Evolutionary conservation across 2,329 filamentous ascomycete genomes (phyloP), one percentile per base, ranked within the genome.

Genomic region (Stachybotrys echinatus): DNA sequence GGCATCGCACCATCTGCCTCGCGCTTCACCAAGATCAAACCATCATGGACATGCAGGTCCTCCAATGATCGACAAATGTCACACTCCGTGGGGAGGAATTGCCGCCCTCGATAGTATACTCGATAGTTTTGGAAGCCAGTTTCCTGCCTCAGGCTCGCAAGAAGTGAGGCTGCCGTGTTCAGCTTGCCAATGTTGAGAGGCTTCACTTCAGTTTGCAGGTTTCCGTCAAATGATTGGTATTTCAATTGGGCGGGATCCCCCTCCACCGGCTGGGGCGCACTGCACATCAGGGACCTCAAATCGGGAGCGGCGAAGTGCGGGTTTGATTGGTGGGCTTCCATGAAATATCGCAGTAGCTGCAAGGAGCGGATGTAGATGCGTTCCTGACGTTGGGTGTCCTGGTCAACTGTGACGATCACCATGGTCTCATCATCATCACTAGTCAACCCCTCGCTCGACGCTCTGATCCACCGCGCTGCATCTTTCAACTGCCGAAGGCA

Each of bases 91-190:
- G 88, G 77, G 42, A 83, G 73, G 49, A 92, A 72, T n/a, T 77
- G 75, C 48, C 77, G 76, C 1, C 89, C 89, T 17, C 79, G 78
- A 55, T 83, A 84, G 62, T 90, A 92, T 1, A 89, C 73, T 4
- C 81, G 84, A 58, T 90, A 88, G 58, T 87, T 89, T 5, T 84
- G 80, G 61, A 92, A 94, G 0, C 88, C 87, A 0, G 88, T 92
- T 17, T 79, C 79, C 52, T 84, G 76, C 27, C 80, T 77, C 39
- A 95, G 67, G 50, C 77, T 83, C 18, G 84, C 81, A 23, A 88
- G 74, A 5, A 95, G 71, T 40, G 88, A 85, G 2, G 80, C 78
- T 6, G 82, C 79, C 0, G 87, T 94, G 50, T 92, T 89, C 22
- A 81, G 75, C 42, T 79, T 77, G 1, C 88, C 88, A 56, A 94